Percentiles rank a stretch among this genome's conserved stretches.
These are phyloP conservation scores for Calophaca sinica DNA, from an alignment of 306 rosid genomes.

Conservation along the genomic window DNA sequence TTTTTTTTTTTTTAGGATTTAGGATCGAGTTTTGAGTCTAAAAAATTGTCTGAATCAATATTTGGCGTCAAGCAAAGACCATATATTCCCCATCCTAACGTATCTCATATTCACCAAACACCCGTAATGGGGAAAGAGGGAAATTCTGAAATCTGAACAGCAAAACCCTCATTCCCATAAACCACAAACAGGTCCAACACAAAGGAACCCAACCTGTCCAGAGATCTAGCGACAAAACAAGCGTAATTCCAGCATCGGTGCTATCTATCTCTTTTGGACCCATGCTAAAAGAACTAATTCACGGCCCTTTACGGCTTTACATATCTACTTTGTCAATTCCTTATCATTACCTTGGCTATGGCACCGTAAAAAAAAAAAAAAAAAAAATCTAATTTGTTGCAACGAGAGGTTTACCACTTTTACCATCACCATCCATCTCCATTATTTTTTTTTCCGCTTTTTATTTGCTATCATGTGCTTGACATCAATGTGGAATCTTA, in stretches of 20 bases:
- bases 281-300: background rate
- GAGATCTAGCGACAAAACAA: background rate
- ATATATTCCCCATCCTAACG: too few species aligned
- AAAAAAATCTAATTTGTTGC: background rate
- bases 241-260: constrained; percentile 9
- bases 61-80: too few species aligned
- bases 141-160: constrained; percentile 7
- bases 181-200: background rate
- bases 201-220: constrained; percentile 26
- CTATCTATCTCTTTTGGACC: background rate
- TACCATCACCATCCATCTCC: background rate
- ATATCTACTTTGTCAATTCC: background rate
- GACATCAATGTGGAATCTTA: constrained; percentile 40
- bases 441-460: background rate
- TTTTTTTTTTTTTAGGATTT: too few species aligned
- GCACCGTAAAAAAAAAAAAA: background rate
- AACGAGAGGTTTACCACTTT: background rate
- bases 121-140: background rate
- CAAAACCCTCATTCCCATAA: background rate
- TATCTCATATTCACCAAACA: too few species aligned
- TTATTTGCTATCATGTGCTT: constrained; percentile 37
- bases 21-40: too few species aligned
- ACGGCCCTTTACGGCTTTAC: too few species aligned
- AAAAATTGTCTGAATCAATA: too few species aligned
- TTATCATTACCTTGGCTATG: background rate